Base-by-base conservation (phyloP, 805 yeast genomes). In the Ogataea allantospora region DNA sequence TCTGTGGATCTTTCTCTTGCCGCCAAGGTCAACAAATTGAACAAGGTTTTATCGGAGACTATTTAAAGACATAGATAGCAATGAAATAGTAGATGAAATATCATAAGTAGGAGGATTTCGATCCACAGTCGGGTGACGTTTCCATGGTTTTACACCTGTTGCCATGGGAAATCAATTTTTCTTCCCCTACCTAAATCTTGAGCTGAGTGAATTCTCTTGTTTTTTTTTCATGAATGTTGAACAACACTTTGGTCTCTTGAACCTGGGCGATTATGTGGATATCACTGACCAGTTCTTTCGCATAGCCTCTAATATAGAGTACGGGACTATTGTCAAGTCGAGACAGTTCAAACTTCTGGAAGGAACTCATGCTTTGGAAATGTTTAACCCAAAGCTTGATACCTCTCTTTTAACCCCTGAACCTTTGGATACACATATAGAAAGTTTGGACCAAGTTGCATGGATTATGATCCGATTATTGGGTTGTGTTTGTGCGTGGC, bases 1-100 rank as follows among this genome's bases (percentile, higher is more conserved):
- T 89, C 98, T 48, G 96, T 88, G 57, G 99, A 93, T 70, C 76
- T 91, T 65, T 83, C 95, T 43, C 78, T 93, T 53, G 74, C 89
- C 44, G 67, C 85, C 61, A 88, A 83, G 76, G 79, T 93, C 62
- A 73, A 85, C 65, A 88, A 78, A 71, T 81, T 89, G 68, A 93
- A 93, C 84, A 79, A 84, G 67, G 79, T 83, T 54, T 79, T 93
- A 65, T 71, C 76, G 55, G 96, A 91, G 74, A 73, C 95, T 48
- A 76, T 89, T 68, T 91, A 83, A 71, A 27, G 32, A 19, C 12
- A 30, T 36, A 35, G 38, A 35, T 30, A 36, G 40, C 35, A 30
- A 36, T 26, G 34, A 30, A 30, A 30, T 20, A 11, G 19, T 25
- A 30, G 17, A 30, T 26, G 33, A 33, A 11, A 8, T 18, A 8